Conservation (phyloP, 495 filamentous ascomycete genomes). For the Trichoderma reesei region DNA sequence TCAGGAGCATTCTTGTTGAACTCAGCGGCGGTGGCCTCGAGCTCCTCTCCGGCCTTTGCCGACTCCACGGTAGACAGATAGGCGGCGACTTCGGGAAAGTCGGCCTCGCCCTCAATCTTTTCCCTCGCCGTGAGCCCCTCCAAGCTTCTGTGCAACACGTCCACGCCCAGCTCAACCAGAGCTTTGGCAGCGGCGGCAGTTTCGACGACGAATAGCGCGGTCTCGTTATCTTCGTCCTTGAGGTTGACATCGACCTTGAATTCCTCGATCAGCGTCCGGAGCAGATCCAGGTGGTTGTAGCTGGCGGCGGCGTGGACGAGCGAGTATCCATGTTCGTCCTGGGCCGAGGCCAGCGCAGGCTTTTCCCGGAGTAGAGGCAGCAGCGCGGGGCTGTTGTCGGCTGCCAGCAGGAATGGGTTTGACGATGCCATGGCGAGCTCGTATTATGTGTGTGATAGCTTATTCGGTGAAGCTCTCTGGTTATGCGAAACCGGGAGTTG, state of each 20-base stretch:
- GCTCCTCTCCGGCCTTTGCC: constrained; percentile 14
- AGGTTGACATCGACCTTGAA: constrained; percentile 72
- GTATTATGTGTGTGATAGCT: not conserved
- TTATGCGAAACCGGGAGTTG: not conserved
- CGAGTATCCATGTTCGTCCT: constrained; percentile 82
- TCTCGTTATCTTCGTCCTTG: constrained; percentile 81
- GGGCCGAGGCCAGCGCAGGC: constrained; percentile 53
- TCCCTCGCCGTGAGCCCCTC: constrained; percentile 63
- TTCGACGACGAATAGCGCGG: constrained; percentile 79
- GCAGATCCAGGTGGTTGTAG: constrained; percentile 75
- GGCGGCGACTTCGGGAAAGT: constrained; percentile 56
- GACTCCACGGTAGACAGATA: constrained; percentile 41
- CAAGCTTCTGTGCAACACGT: constrained; percentile 49
- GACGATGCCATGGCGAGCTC: constrained; percentile 15
- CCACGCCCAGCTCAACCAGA: constrained; percentile 67
- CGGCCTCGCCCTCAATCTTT: constrained; percentile 59
- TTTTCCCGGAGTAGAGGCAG: constrained; percentile 57
- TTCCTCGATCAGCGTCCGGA: constrained; percentile 65
- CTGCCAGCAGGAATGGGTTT: constrained; percentile 71
- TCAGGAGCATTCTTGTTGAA: constrained; percentile 34
- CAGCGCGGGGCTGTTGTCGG: constrained; percentile 59
- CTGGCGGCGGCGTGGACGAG: constrained; percentile 86
- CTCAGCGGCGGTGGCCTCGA: constrained; percentile 30
- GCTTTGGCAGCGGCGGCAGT: constrained; percentile 62
- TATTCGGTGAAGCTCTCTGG: not conserved